Evolutionary conservation across 371 early-diverging fungal genomes (phyloP), one percentile per base, ranked within the genome.

Genomic region (Actinomortierella ambigua): DNA sequence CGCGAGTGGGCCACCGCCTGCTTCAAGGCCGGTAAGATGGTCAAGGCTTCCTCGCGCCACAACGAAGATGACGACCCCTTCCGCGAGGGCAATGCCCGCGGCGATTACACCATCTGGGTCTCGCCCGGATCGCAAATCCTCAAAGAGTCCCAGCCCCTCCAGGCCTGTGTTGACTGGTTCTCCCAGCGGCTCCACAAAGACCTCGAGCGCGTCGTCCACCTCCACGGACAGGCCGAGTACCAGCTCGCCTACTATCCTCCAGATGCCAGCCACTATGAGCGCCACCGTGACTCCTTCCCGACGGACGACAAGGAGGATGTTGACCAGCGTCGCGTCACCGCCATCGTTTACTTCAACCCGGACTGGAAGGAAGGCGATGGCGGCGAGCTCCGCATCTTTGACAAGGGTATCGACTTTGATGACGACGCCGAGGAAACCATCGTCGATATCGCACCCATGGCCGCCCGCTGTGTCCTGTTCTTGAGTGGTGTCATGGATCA

Each of bases 261-360:
- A n/a, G 64, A 82, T n/a, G 80, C 82, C 6, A 87, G 83, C 22
- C 80, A 78, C 17, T 88, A 86, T 58, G 87, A 86, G 59, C 71
- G 83, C 23, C 88, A 88, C 44, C 69, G 88, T 6, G 88, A 88
- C 50, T 86, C 87, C 0, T 80, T 88, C 41, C 88, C 88, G 0
- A 83, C 80, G 2, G 82, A 84, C 52, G 82, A 86, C 62, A 77
- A 69, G 0, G 65, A 63, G 0, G 88, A 88, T 60, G 61, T 57
- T 2, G 77, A 82, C 11, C 88, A 88, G 53, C 79, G 88, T 24
- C 82, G 88, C n/a, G 79, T 86, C 13, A 85, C 88, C 0, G 84
- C 80, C 40, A 83, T 88, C 26, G 67, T 84, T 8, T 86, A 85
- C 59, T 64, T 88, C 43, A 86, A 85, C 50, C 81, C 83, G 23